Conservation (phyloP, 768 basidiomycete genomes). For the Leccinum uliginosum region DNA sequence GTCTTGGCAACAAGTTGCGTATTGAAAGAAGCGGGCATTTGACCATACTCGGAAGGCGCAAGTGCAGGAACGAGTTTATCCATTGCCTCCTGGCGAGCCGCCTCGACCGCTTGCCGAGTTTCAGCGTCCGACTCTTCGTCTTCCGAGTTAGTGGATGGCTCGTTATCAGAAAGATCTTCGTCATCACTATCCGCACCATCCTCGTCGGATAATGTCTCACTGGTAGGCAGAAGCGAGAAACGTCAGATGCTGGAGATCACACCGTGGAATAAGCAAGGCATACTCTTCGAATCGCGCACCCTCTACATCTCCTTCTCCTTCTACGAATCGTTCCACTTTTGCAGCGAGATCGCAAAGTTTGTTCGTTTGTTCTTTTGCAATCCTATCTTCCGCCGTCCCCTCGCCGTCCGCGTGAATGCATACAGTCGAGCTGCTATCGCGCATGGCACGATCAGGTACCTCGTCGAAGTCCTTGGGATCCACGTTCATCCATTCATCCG, state of each 20-base stretch:
- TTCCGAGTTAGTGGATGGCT: constrained; percentile 44
- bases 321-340: constrained; percentile 87
- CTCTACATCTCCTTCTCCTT: constrained; percentile 83
- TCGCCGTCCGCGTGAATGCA: constrained; percentile 36
- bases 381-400: constrained; percentile 33
- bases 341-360: constrained; percentile 72
- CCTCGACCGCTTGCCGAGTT: constrained; percentile 22
- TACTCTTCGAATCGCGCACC: constrained; percentile 92
- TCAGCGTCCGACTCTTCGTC: constrained; percentile 36
- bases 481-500: constrained; percentile 85
- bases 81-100: constrained; percentile 61
- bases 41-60: constrained; percentile 82
- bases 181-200: constrained; percentile 31
- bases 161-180: constrained; percentile 39
- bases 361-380: constrained; percentile 62
- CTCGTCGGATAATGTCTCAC: constrained; percentile 69
- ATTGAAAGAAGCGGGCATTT: constrained; percentile 73
- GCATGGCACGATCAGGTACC: constrained; percentile 49
- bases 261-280: constrained; percentile 27
- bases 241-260: constrained; percentile 1
- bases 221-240: constrained; percentile 20
- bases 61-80: constrained; percentile 78
- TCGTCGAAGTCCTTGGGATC: constrained; percentile 73
- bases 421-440: constrained; percentile 8
- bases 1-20: constrained; percentile 62